These are phyloP conservation scores for Drechslerella dactyloides DNA, from an alignment of 2,329 filamentous ascomycete genomes.

Conservation along the genomic window DNA sequence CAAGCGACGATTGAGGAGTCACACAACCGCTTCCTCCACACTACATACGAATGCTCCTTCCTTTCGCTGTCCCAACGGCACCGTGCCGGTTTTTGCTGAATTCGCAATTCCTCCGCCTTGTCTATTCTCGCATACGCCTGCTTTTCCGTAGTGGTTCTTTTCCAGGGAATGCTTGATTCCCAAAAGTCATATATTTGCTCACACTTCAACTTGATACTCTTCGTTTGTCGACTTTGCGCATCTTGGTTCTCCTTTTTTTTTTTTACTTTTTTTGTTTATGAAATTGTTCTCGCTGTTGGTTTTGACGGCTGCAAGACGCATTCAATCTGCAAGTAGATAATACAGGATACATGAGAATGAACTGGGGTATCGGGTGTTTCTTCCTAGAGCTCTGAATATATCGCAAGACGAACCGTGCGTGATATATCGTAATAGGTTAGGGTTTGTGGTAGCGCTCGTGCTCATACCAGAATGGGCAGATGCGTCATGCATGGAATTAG, in stretches of 20 bases:
- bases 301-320: not conserved
- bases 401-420: too few relatives aligned
- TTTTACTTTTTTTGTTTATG: not conserved
- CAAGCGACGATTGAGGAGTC: constrained; percentile 1
- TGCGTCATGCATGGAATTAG: too few relatives aligned
- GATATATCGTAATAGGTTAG: not conserved
- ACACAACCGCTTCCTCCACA: not conserved
- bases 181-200: constrained; percentile 14
- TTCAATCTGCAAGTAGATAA: constrained; percentile 11
- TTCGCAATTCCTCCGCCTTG: not conserved
- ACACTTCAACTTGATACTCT: not conserved
- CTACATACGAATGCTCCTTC: not conserved
- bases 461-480: too few relatives aligned
- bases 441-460: too few relatives aligned
- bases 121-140: not conserved
- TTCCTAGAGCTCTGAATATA: too few relatives aligned
- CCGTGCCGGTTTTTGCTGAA: not conserved
- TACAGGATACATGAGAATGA: constrained; percentile 8
- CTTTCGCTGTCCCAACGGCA: not conserved
- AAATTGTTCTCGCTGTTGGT: not conserved
- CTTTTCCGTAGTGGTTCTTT: constrained; percentile 13
- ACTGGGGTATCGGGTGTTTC: not conserved
- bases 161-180: not conserved
- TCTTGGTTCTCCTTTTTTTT: not conserved
- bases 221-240: too few relatives aligned